Conservation (phyloP, 169 alveolate species). For the Babesia ovata region DNA sequence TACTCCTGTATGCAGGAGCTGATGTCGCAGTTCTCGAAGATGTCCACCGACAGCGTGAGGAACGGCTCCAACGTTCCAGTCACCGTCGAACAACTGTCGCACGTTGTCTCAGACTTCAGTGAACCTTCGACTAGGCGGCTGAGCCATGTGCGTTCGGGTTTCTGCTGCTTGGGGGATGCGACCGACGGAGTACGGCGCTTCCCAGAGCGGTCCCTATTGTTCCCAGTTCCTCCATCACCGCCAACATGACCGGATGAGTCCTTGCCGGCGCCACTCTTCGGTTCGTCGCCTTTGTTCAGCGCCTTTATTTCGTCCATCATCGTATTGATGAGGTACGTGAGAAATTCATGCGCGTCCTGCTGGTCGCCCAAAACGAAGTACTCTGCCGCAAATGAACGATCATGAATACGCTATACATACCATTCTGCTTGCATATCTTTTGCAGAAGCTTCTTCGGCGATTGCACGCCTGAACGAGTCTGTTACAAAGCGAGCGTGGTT, state of each 20-base stretch:
- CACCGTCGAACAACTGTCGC: slow-evolving; percentile 43
- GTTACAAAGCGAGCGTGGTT: not conserved
- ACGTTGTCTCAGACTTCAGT: slow-evolving; percentile 42
- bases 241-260: not conserved
- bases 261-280: not conserved
- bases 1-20: slow-evolving; percentile 38
- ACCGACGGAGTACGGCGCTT: too few species aligned
- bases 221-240: not conserved
- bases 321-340: slow-evolving; percentile 45
- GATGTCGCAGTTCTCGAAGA: slow-evolving; percentile 49
- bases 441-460: slow-evolving; percentile 50
- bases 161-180: not conserved
- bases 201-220: not conserved
- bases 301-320: slow-evolving; percentile 57
- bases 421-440: slow-evolving; percentile 37
- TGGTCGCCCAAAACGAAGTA: slow-evolving; percentile 58
- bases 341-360: slow-evolving; percentile 68
- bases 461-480: slow-evolving; percentile 29
- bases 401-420: not conserved
- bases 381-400: not conserved
- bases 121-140: slow-evolving; percentile 54
- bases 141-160: slow-evolving; percentile 42
- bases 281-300: slow-evolving; percentile 2
- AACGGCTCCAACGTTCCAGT: slow-evolving; percentile 53
- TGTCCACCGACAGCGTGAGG: slow-evolving; percentile 54